These are phyloP conservation scores for Rhizopogon vesiculosus DNA, from an alignment of 768 basidiomycete genomes.

Conservation along the genomic window DNA sequence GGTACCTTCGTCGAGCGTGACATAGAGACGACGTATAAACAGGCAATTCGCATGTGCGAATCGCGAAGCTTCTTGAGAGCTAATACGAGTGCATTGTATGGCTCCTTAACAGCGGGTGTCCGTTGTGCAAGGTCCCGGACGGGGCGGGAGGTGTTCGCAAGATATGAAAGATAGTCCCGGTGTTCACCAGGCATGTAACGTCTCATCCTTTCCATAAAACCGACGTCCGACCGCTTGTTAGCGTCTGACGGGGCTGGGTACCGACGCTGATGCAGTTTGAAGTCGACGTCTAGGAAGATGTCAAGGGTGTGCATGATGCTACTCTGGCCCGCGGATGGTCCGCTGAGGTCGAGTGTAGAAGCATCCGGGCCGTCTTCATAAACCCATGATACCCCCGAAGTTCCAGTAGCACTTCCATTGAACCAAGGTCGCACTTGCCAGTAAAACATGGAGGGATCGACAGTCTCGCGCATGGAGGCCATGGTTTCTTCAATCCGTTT, in stretches of 20 bases:
- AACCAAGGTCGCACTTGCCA: constrained; percentile 92
- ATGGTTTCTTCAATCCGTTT: constrained; percentile 71
- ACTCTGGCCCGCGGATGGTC: constrained; percentile 94
- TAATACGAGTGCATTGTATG: constrained; percentile 76
- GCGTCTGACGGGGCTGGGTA: constrained; percentile 61
- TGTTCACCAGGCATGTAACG: constrained; percentile 94
- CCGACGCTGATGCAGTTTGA: constrained; percentile 69
- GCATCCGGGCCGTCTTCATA: constrained; percentile 72
- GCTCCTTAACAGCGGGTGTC: constrained; percentile 55
- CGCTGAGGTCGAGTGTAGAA: constrained; percentile 63
- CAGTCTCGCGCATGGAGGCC: constrained; percentile 58
- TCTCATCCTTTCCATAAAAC: constrained; percentile 92
- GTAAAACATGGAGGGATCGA: constrained; percentile 87
- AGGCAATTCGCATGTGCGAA: constrained; percentile 85
- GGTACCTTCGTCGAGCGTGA: constrained; percentile 53
- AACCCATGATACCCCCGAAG: constrained; percentile 53
- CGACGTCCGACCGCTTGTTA: constrained; percentile 62
- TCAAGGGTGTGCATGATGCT: constrained; percentile 85
- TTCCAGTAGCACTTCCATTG: constrained; percentile 67
- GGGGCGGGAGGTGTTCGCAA: constrained; percentile 55
- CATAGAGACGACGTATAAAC: constrained; percentile 84
- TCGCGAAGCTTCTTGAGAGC: constrained; percentile 84
- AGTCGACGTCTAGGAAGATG: constrained; percentile 85
- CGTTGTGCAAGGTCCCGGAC: constrained; percentile 57
- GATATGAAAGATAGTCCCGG: constrained; percentile 73